Evolutionary conservation across 148 eudicot species (phyloP), one percentile per base, ranked within the genome.

Genomic region (Fagopyrum homotropicum): DNA sequence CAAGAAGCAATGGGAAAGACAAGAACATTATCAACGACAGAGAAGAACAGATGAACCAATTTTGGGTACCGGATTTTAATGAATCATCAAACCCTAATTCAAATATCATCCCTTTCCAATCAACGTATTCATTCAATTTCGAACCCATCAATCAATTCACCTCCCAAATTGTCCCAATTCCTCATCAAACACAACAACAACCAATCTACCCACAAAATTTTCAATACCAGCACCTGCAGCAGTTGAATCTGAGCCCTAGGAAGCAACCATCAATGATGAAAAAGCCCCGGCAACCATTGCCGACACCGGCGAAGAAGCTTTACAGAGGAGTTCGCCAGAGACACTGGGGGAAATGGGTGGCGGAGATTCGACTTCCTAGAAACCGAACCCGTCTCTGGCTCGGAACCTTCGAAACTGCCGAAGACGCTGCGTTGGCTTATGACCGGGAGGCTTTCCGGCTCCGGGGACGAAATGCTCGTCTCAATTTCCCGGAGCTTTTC

Each of bases 231-330:
- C 76, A 88, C 45, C 76, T 87, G 17, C 96, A 88, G 79, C 83
- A 86, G 51, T 89, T 93, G 93, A 87, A 88, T 74, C 77, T 89
- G 45, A 89, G 97, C 63, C 94, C 97, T 0, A 82, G 97, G 44
- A 94, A 91, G 11, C 86, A 84, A 44, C 83, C 85, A 82, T 84
- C 86, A 91, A 88, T 89, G 95, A 87, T 89, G 85, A 26, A 9
- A 35, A 51, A 55, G 15, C 76, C 22, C 45, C 68, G 56, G 44
- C 75, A 52, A 1, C n/a, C 75, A 49, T 50, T 30, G 22, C 4
- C 68, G 22, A 8, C 44, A 26, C 82, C 78, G 63, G 46, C 78
- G 16, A 76, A 17, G 54, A 78, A 78, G 72, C 75, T 73, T 2
- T 83, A 78, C 48, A 78, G 86, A 68, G 86, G 86, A 69, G 86